These are phyloP conservation scores for Solanum rostratum DNA, from an alignment of 257 asterid species.

Conservation along the genomic window DNA sequence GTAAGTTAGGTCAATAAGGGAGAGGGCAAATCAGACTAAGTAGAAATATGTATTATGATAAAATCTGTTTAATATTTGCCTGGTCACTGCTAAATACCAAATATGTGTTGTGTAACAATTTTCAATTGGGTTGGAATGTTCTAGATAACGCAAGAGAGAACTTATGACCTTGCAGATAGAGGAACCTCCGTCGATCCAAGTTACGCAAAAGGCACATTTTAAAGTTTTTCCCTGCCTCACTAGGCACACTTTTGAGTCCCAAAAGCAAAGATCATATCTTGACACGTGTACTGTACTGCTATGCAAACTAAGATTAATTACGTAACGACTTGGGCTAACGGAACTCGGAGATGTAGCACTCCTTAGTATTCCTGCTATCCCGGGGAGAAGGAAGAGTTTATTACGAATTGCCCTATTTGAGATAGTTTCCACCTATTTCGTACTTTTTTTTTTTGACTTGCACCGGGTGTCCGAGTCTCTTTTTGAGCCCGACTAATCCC, in stretches of 20 bases:
- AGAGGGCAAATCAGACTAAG: not conserved
- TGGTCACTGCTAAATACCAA: not conserved
- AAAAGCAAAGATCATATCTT: not conserved
- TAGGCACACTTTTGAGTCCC: not conserved
- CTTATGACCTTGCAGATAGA: not conserved
- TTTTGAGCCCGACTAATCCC: too few relatives aligned
- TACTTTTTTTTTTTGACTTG: too few relatives aligned
- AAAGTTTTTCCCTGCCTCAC: not conserved
- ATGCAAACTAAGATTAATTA: not conserved
- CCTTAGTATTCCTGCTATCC: not conserved
- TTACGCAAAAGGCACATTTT: not conserved
- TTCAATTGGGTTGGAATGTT: not conserved
- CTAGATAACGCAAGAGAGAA: not conserved
- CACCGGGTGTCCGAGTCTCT: too few relatives aligned
- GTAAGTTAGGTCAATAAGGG: not conserved
- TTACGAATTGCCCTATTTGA: not conserved
- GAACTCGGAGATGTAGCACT: not conserved
- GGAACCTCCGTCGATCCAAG: not conserved
- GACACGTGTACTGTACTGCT: not conserved
- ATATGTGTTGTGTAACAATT: not conserved
- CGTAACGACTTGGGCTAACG: not conserved
- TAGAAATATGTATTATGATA: not conserved
- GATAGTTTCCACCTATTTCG: not conserved
- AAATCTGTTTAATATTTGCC: not conserved
- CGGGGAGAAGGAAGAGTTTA: not conserved